Percentiles rank a stretch among this genome's conserved stretches.
Conservation (phyloP, 2,329 filamentous ascomycete genomes). For the Aspergillus tamarii region DNA sequence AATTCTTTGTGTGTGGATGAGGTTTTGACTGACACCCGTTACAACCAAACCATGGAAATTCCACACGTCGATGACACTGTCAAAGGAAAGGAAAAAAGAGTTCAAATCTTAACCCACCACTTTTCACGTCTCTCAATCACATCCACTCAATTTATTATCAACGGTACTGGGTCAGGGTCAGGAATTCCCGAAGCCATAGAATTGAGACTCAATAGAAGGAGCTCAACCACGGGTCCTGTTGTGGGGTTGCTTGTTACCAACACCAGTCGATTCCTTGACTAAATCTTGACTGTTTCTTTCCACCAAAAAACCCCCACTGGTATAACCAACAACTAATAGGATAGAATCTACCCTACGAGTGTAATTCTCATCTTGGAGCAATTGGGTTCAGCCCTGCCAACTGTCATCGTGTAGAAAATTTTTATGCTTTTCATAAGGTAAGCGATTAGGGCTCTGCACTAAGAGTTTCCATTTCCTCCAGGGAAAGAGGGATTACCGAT, state of each 20-base stretch:
- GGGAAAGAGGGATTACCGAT: neutral
- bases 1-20: neutral
- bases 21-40: neutral
- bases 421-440: neutral
- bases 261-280: neutral
- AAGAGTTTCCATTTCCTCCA: neutral
- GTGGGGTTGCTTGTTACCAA: neutral
- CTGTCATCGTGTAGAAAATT: neutral
- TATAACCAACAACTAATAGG: neutral
- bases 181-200: conserved; percentile 2
- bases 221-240: conserved; percentile 2
- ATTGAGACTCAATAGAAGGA: neutral
- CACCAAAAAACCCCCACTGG: neutral
- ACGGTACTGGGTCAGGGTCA: conserved; percentile 1
- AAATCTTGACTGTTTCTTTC: neutral
- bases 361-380: conserved; percentile 2
- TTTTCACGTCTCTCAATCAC: neutral
- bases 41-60: neutral
- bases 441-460: neutral
- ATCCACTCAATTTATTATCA: neutral
- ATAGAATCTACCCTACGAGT: neutral
- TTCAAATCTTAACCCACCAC: neutral
- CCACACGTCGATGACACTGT: neutral
- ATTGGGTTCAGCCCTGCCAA: conserved; percentile 7
- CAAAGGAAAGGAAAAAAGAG: neutral